phyloP scores from a whole-genome alignment of 169 alveolate species.

The Ichthyophthirius multifiliis region DNA sequence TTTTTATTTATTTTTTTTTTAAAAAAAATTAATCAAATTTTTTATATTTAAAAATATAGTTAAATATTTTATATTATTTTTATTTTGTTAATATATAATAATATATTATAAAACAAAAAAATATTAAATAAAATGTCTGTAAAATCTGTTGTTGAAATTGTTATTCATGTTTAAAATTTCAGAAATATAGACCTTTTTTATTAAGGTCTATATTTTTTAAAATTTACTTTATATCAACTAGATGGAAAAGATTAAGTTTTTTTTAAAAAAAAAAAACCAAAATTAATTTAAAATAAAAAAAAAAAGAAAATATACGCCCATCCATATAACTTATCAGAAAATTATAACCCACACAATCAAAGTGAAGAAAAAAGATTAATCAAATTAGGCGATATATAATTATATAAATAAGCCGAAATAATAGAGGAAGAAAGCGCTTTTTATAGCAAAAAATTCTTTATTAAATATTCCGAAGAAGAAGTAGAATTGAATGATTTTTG shows the following conservation, averaged over 20 bases:
- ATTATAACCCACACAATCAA: conserved; percentile 46
- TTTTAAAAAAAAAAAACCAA: not conserved
- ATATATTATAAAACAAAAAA: too few species aligned
- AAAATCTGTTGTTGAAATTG: conserved; percentile 69
- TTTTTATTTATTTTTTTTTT: too few species aligned
- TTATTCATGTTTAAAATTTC: conserved; percentile 67
- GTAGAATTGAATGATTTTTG: conserved; percentile 81
- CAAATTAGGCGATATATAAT: conserved; percentile 45
- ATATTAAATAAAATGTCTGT: conserved; percentile 75
- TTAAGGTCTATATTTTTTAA: conserved; percentile 72
- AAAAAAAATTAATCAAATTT: too few species aligned
- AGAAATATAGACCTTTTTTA: conserved; percentile 77
- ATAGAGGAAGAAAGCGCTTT: conserved; percentile 56
- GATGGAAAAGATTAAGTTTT: not conserved
- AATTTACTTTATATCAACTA: conserved; percentile 38
- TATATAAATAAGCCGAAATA: conserved; percentile 50
- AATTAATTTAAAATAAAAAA: not conserved
- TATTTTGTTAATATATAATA: too few species aligned
- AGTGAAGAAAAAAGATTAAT: conserved; percentile 15
- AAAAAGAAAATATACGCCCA: conserved; percentile 48
- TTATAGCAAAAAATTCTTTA: conserved; percentile 67
- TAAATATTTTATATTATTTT: too few species aligned
- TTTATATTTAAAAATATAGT: too few species aligned
- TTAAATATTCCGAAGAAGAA: conserved; percentile 85
- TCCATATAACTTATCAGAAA: conserved; percentile 54